These are phyloP conservation scores for Cubamyces lactineus DNA, from an alignment of 768 basidiomycete species.

Conservation along the genomic window DNA sequence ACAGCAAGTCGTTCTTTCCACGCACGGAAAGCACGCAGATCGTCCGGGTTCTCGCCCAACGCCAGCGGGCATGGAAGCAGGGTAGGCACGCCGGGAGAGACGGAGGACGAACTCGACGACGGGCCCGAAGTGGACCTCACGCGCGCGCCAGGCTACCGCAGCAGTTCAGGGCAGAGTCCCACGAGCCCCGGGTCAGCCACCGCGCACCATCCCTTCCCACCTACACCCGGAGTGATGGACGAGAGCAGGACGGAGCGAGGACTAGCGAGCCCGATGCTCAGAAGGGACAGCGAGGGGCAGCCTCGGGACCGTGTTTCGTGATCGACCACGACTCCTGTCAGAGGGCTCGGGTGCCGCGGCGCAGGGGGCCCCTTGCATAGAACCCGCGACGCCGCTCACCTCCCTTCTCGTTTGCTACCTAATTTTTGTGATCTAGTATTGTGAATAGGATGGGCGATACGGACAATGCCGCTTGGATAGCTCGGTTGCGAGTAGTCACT, in stretches of 20 bases:
- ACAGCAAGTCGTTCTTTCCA: slow-evolving; percentile 88
- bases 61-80: slow-evolving; percentile 33
- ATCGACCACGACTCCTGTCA: not conserved
- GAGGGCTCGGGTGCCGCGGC: not conserved
- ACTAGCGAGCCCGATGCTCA: slow-evolving; percentile 63
- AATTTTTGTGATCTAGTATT: slow-evolving; percentile 16
- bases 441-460: slow-evolving; percentile 8
- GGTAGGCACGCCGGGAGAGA: slow-evolving; percentile 38
- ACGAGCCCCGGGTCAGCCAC: slow-evolving; percentile 44
- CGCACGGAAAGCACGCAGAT: slow-evolving; percentile 68
- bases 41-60: slow-evolving; percentile 31
- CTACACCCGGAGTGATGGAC: slow-evolving; percentile 37
- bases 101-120: slow-evolving; percentile 44
- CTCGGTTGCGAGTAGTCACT: too few relatives aligned
- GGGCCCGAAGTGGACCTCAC: slow-evolving; percentile 35
- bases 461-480: not conserved
- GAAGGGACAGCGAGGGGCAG: slow-evolving; percentile 42
- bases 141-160: slow-evolving; percentile 17
- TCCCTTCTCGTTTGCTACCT: slow-evolving; percentile 13
- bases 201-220: slow-evolving; percentile 45
- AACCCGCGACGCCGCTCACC: not conserved
- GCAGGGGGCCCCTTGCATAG: not conserved
- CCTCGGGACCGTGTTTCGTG: slow-evolving; percentile 27
- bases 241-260: slow-evolving; percentile 66
- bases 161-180: slow-evolving; percentile 25